Percentiles rank a stretch among this genome's conserved stretches.
These are phyloP conservation scores for Phaeophleospora eucalypticola DNA, from an alignment of 2,329 filamentous ascomycete genomes.

Conservation along the genomic window DNA sequence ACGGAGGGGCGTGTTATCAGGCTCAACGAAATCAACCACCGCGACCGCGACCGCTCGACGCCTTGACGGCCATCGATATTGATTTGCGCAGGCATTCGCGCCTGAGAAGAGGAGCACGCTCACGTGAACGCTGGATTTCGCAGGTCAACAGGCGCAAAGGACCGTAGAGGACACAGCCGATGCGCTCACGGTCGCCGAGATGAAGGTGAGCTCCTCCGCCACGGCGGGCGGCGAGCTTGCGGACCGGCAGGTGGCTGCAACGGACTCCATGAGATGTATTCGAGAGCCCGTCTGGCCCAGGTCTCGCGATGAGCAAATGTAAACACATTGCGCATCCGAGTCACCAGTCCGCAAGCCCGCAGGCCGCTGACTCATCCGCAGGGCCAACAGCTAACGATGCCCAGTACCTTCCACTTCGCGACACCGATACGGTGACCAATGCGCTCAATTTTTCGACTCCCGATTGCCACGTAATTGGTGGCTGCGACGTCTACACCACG, in stretches of 20 bases:
- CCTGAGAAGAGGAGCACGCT: too few species aligned
- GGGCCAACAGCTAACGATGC: conserved; percentile 14
- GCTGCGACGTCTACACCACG: conserved; percentile 94
- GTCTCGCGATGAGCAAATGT: neutral
- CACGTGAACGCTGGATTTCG: too few species aligned
- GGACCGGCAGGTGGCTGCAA: too few species aligned
- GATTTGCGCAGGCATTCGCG: too few species aligned
- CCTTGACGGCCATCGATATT: neutral
- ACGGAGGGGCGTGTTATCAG: conserved; percentile 31
- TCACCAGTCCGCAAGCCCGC: neutral
- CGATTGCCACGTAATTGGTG: conserved; percentile 86
- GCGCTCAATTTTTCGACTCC: conserved; percentile 94
- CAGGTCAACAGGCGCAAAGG: neutral
- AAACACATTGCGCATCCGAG: neutral
- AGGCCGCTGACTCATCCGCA: conserved; percentile 6
- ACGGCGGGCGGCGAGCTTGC: conserved; percentile 1
- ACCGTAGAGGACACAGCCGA: conserved; percentile 5
- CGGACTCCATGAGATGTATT: conserved; percentile 18
- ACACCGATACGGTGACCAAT: conserved; percentile 86
- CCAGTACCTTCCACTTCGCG: conserved; percentile 85
- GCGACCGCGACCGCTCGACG: conserved; percentile 7
- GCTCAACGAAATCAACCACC: conserved; percentile 9
- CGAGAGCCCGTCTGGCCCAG: conserved; percentile 10
- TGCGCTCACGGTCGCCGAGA: conserved; percentile 16
- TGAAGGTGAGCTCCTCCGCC: conserved; percentile 27